These are phyloP conservation scores for Erythrophleum ivorense DNA, from an alignment of 331 rosid genomes.

Conservation along the genomic window DNA sequence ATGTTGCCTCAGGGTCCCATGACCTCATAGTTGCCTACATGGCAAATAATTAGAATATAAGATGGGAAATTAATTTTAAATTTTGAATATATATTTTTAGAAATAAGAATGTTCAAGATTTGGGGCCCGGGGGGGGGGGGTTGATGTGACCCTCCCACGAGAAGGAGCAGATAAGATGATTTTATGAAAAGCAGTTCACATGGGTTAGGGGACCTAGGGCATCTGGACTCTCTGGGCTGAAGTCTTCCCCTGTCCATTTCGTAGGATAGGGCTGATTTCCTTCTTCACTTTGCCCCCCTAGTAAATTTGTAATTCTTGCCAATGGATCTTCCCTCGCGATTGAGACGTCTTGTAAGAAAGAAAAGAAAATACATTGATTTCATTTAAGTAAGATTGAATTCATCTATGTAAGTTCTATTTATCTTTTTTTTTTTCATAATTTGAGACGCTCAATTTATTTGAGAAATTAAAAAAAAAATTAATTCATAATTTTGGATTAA, in stretches of 20 bases:
- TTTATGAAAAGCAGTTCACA: slow-evolving; percentile 37
- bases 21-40: neutral
- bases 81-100: neutral
- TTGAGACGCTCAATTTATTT: too few relatives aligned
- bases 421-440: too few relatives aligned
- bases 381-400: too few relatives aligned
- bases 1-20: neutral
- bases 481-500: too few relatives aligned
- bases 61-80: neutral
- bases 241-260: neutral
- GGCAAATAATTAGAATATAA: neutral
- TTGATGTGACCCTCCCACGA: neutral
- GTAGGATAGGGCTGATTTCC: neutral
- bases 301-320: too few relatives aligned
- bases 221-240: neutral
- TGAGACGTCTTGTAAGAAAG: too few relatives aligned
- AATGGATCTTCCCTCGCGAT: too few relatives aligned
- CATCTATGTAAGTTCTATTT: too few relatives aligned
- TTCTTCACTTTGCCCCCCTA: neutral
- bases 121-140: too few relatives aligned
- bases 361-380: too few relatives aligned
- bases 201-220: slow-evolving; percentile 43
- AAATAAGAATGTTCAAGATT: neutral
- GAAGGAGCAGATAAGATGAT: slow-evolving; percentile 34
- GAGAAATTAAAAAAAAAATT: too few relatives aligned